Base-by-base conservation (phyloP, 805 yeast species). In the Kazachstania martiniae region DNA sequence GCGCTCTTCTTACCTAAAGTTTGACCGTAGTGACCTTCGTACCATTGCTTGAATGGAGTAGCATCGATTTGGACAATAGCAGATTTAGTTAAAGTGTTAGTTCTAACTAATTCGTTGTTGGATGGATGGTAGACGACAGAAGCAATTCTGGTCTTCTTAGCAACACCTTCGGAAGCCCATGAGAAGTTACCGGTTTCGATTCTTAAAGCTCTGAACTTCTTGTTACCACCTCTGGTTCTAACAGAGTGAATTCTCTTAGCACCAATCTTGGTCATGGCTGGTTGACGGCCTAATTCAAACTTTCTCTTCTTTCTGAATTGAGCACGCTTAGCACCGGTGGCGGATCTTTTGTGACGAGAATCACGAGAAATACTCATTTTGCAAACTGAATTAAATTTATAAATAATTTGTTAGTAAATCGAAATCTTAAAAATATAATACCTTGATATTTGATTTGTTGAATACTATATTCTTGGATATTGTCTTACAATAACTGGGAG, bases 351-450 rank as follows among this genome's bases (percentile, higher is more conserved):
- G 86, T 91, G 98, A 75, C 96, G 95, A 70, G 98, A 89, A 78
- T 91, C 97, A 79, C 98, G 89, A 72, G 97, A 87, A 82, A 91
- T 91, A 87, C 98, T 97, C 98, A 91, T 91, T 68, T 68, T 82
- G 63, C 46, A 43, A 36, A 35, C 44, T 40, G 32, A 28, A 30
- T 22, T 28, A 21, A 36, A 26, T n/a, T n/a, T n/a, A 17, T 16
- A 5, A 13, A 13, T 19, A 8, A 22, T 19, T 30, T 41, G 46
- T 42, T 43, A 43, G 47, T 46, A 45, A 36, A 27, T 14, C n/a
- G n/a, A n/a, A n/a, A n/a, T n/a, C n/a, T n/a, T n/a, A n/a, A n/a
- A n/a, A n/a, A n/a, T n/a, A n/a, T n/a, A n/a, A n/a, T n/a, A n/a
- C 9, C 4, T n/a, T 15, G 17, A 14, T 25, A 8, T 25, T 13